Conservation (phyloP, 305 asterid species). For the Fraxinus xanthoxyloides region DNA sequence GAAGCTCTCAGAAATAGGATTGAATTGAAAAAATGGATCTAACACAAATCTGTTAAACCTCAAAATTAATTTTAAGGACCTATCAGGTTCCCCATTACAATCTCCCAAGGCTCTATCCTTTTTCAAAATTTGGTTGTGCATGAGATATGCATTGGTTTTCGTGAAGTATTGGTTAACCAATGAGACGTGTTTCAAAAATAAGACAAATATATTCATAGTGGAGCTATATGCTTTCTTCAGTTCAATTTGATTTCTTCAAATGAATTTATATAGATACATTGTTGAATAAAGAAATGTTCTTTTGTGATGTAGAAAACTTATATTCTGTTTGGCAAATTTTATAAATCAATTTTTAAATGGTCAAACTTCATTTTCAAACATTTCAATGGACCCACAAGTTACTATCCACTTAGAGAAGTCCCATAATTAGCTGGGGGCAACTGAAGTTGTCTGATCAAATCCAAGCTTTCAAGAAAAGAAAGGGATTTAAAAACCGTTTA, state of each 20-base stretch:
- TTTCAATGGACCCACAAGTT: neutral
- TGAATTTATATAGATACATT: neutral
- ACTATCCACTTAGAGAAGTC: neutral
- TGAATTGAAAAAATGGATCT: neutral
- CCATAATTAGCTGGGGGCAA: neutral
- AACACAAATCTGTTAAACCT: neutral
- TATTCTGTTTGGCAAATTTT: neutral
- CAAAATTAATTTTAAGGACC: neutral
- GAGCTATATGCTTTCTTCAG: neutral
- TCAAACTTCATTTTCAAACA: neutral
- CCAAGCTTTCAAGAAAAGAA: neutral
- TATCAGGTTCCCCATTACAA: neutral
- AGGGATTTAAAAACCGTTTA: neutral
- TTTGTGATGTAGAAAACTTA: neutral
- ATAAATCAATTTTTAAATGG: neutral
- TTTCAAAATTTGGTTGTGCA: neutral
- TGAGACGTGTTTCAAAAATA: slow-evolving; percentile 3
- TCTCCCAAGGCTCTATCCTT: neutral
- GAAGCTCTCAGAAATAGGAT: neutral
- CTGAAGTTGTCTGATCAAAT: neutral
- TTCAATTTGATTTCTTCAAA: neutral
- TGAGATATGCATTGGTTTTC: neutral
- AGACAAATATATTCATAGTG: slow-evolving; percentile 3
- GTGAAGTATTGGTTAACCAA: neutral
- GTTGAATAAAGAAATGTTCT: neutral